Conservation (phyloP, 768 basidiomycete genomes). For the Boletus rubroflammeus region DNA sequence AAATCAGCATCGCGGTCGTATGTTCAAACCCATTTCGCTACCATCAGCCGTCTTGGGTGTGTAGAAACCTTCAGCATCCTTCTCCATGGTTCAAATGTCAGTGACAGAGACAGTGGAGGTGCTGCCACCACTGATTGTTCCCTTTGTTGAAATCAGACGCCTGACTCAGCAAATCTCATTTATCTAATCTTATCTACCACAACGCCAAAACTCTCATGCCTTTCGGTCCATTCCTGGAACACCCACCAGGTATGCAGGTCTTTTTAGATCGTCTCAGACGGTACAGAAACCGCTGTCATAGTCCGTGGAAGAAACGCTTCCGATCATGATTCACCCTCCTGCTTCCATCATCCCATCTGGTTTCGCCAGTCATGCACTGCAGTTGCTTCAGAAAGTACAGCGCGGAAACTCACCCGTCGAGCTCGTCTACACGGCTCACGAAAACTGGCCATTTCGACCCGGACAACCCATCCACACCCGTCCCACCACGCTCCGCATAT, state of each 20-base stretch:
- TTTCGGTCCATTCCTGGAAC: not conserved
- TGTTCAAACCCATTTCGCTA: constrained; percentile 19
- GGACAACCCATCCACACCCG: constrained; percentile 6
- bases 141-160: not conserved
- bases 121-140: not conserved
- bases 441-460: constrained; percentile 59
- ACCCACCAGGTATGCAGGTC: not conserved
- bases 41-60: constrained; percentile 46
- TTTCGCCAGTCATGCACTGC: constrained; percentile 22
- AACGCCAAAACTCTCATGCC: not conserved
- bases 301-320: not conserved
- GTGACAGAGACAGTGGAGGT: constrained; percentile 3
- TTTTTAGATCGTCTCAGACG: not conserved
- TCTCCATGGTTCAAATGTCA: constrained; percentile 46
- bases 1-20: constrained; percentile 7
- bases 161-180: constrained; percentile 23
- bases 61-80: constrained; percentile 80
- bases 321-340: constrained; percentile 5
- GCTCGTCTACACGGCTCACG: constrained; percentile 58
- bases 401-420: constrained; percentile 48
- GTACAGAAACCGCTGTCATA: not conserved
- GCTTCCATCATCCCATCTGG: constrained; percentile 7
- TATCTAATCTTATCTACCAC: constrained; percentile 20
- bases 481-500: constrained; percentile 43
- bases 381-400: constrained; percentile 36